Conservation (phyloP, 768 basidiomycete genomes). For the Crassisporium funariophilum region DNA sequence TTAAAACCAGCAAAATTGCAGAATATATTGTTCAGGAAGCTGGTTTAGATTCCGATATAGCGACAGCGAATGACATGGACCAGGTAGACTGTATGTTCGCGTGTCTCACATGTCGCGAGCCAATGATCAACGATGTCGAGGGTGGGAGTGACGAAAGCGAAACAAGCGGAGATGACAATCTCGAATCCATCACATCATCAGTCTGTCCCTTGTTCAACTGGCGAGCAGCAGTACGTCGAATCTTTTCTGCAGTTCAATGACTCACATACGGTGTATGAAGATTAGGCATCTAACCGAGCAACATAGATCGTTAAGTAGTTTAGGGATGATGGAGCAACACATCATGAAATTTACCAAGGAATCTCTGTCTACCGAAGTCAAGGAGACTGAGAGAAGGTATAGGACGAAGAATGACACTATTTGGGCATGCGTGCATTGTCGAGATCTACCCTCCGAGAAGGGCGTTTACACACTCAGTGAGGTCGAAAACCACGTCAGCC, state of each 20-base stretch:
- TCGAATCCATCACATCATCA: too few relatives aligned
- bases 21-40: neutral
- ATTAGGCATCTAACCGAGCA: constrained; percentile 1
- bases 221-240: neutral
- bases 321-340: neutral
- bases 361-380: constrained; percentile 4
- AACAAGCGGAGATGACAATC: too few relatives aligned
- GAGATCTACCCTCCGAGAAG: constrained; percentile 39
- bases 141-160: neutral
- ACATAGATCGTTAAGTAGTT: neutral
- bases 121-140: neutral
- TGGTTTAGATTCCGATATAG: neutral
- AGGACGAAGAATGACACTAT: constrained; percentile 6
- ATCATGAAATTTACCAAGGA: constrained; percentile 1
- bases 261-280: neutral
- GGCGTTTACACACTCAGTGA: constrained; percentile 25
- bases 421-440: constrained; percentile 31
- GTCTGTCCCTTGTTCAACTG: neutral
- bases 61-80: neutral
- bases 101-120: neutral
- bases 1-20: neutral
- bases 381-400: constrained; percentile 10
- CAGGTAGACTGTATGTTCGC: neutral
- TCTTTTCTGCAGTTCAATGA: neutral
- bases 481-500: constrained; percentile 34